Conservation (phyloP, 495 filamentous ascomycete genomes). For the Melanomma pulvis-pyrius region DNA sequence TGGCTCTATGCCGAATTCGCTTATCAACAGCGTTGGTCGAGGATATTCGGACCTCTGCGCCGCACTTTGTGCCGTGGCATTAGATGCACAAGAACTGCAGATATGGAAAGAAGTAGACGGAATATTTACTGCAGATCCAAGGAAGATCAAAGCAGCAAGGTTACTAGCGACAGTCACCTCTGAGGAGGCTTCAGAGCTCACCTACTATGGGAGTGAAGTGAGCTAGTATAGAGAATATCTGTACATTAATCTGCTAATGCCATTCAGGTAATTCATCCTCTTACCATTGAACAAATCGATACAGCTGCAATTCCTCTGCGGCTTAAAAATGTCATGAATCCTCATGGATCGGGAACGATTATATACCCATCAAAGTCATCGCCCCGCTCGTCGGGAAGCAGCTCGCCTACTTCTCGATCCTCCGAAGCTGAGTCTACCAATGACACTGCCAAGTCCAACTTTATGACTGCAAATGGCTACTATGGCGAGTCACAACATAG, state of each 20-base stretch:
- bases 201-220: constrained; percentile 71
- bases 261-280: constrained; percentile 46
- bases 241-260: background rate
- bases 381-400: constrained; percentile 2
- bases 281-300: constrained; percentile 51
- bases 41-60: constrained; percentile 92
- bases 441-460: constrained; percentile 24
- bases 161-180: constrained; percentile 79
- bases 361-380: constrained; percentile 43
- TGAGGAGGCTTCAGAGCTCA: constrained; percentile 85
- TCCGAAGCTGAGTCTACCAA: background rate
- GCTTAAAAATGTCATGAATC: constrained; percentile 50
- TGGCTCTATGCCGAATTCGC: constrained; percentile 77
- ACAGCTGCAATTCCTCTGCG: constrained; percentile 47
- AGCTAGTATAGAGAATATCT: background rate
- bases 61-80: constrained; percentile 76
- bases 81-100: constrained; percentile 77
- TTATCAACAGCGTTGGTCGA: constrained; percentile 77
- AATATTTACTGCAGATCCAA: constrained; percentile 85
- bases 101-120: constrained; percentile 95
- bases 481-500: constrained; percentile 44
- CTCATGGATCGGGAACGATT: constrained; percentile 45
- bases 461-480: constrained; percentile 48
- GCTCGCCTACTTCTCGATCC: background rate
- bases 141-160: constrained; percentile 82